Percentiles rank a stretch among this genome's conserved stretches.
Conservation (phyloP, 805 yeast species). For the Groenewaldozyma tartarivorans region DNA sequence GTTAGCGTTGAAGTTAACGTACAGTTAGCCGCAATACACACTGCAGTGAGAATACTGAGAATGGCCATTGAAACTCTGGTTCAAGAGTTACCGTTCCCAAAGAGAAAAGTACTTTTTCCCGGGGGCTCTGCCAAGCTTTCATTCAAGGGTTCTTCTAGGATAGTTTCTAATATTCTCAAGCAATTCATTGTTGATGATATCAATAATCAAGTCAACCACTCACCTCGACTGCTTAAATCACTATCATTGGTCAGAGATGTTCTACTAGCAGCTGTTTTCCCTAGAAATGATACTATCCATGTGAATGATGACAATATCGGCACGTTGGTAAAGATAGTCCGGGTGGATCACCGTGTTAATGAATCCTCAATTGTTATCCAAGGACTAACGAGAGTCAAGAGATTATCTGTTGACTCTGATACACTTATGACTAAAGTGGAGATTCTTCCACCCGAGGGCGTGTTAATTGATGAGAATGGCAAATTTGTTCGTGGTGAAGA, state of each 20-base stretch:
- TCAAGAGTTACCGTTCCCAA: background rate
- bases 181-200: background rate
- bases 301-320: constrained; percentile 11
- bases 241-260: background rate
- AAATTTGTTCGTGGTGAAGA: constrained; percentile 6
- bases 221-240: background rate
- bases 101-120: background rate
- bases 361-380: constrained; percentile 8
- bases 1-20: too few species aligned
- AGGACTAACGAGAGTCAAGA: constrained; percentile 13
- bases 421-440: constrained; percentile 5
- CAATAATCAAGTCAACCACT: background rate
- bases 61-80: background rate
- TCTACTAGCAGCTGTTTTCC: background rate
- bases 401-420: background rate
- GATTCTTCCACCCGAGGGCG: too few species aligned
- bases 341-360: constrained; percentile 3
- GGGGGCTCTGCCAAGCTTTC: background rate
- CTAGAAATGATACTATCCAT: background rate
- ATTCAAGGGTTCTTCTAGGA: background rate
- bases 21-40: too few species aligned
- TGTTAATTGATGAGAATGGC: too few species aligned
- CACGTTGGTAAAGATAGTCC: constrained; percentile 17
- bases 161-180: background rate
- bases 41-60: too few species aligned